Conservation (phyloP, 2,329 filamentous ascomycete genomes). For the Chalaropsis ovoidea region DNA sequence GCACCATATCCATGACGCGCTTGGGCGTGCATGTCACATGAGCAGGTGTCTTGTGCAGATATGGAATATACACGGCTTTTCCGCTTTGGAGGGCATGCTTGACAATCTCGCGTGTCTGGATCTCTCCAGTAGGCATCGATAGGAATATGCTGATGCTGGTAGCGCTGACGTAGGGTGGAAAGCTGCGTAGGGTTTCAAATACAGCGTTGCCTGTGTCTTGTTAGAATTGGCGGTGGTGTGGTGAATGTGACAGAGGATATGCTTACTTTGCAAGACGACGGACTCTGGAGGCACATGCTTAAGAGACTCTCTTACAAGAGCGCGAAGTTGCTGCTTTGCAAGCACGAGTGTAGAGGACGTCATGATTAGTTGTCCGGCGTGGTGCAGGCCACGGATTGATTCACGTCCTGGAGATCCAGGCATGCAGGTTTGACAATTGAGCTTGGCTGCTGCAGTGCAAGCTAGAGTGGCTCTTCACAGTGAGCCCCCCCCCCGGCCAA, state of each 20-base stretch:
- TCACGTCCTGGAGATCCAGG: too few species aligned
- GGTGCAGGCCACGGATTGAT: not conserved
- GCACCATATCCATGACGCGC: constrained; percentile 89
- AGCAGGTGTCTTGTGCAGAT: constrained; percentile 57
- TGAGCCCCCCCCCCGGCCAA: too few species aligned
- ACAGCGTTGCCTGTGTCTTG: constrained; percentile 49
- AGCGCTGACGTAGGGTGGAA: constrained; percentile 67
- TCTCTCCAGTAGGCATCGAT: constrained; percentile 81
- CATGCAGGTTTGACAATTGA: not conserved
- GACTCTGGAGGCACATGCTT: constrained; percentile 51
- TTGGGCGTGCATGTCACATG: constrained; percentile 44
- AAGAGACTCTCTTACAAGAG: constrained; percentile 57
- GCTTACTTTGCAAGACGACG: constrained; percentile 57
- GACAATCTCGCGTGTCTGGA: constrained; percentile 75
- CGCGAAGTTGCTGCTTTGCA: constrained; percentile 68
- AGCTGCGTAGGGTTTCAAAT: constrained; percentile 52
- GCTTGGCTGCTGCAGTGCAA: not conserved
- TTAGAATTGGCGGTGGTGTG: not conserved
- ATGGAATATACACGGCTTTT: constrained; percentile 87
- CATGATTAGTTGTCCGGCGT: constrained; percentile 34
- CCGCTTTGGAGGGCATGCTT: constrained; percentile 63
- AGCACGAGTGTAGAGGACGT: constrained; percentile 43
- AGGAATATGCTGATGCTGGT: constrained; percentile 74
- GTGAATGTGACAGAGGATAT: not conserved
- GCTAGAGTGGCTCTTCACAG: not conserved